Evolutionary conservation across 805 yeast genomes (phyloP).

Genomic region (Blastobotrys americana): DNA sequence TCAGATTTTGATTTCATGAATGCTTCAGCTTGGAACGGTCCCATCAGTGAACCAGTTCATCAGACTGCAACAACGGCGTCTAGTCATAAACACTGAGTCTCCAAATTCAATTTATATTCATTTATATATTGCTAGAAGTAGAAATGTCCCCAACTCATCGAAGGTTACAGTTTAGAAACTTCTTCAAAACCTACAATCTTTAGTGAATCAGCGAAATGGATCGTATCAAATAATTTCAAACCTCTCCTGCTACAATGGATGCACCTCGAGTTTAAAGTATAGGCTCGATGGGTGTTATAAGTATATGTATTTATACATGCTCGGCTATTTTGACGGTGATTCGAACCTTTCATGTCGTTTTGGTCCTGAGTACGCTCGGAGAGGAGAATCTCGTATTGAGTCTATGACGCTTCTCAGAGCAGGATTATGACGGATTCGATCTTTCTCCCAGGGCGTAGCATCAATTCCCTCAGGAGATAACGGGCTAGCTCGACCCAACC

Average conservation of each 20-base stretch:
- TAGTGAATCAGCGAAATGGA: no score
- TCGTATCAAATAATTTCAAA: no score
- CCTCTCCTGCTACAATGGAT: no score
- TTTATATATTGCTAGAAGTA: no score
- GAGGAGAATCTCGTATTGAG: background rate
- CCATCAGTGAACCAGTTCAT: background rate
- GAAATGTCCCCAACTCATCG: no score
- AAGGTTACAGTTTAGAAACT: no score
- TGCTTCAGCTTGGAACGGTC: background rate
- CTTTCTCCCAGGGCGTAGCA: slow-evolving; percentile 31
- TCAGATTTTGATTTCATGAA: background rate
- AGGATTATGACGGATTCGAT: slow-evolving; percentile 13
- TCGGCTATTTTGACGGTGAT: background rate
- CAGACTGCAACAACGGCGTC: background rate
- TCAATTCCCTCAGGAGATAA: background rate
- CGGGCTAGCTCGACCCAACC: background rate
- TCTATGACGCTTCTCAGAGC: slow-evolving; percentile 6
- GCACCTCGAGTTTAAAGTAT: no score
- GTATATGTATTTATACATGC: no score
- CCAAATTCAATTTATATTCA: no score
- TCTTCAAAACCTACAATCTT: no score
- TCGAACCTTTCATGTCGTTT: background rate
- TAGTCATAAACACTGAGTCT: no score
- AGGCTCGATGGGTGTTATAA: no score
- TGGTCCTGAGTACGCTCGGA: background rate